Evolutionary conservation across 2,329 filamentous ascomycete genomes (phyloP).

Genomic region (Diaporthe nobilis): DNA sequence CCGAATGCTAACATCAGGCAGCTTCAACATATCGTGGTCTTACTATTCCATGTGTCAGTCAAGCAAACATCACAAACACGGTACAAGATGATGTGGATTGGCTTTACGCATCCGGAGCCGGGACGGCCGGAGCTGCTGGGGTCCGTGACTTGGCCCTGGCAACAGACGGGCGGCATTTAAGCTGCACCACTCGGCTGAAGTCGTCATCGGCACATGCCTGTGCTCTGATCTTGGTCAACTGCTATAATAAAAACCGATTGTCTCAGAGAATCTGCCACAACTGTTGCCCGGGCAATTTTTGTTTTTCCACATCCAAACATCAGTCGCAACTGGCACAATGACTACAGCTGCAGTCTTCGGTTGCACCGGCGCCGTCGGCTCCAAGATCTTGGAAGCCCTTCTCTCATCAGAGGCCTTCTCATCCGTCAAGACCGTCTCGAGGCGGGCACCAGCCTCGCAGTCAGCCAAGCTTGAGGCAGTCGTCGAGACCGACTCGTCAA

Average conservation of each 20-base stretch:
- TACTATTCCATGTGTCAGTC: not conserved
- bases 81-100: not conserved
- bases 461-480: constrained; percentile 76
- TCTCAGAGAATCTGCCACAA: not conserved
- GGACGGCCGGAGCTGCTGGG: constrained; percentile 8
- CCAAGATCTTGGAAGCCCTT: constrained; percentile 79
- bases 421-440: constrained; percentile 73
- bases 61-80: not conserved
- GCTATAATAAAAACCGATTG: not conserved
- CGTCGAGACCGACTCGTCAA: constrained; percentile 75
- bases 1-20: not conserved
- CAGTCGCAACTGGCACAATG: constrained; percentile 51
- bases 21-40: not conserved
- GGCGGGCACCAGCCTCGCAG: constrained; percentile 70
- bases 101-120: not conserved
- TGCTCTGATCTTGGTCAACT: not conserved
- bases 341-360: constrained; percentile 70
- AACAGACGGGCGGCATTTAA: not conserved
- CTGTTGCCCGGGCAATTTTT: too few species aligned
- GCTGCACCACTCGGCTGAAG: not conserved
- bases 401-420: constrained; percentile 67
- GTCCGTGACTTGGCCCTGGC: not conserved
- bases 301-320: not conserved
- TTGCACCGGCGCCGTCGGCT: constrained; percentile 78
- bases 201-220: constrained; percentile 25